Conservation (phyloP, 2,329 filamentous ascomycete species). For the Gremmenia infestans region DNA sequence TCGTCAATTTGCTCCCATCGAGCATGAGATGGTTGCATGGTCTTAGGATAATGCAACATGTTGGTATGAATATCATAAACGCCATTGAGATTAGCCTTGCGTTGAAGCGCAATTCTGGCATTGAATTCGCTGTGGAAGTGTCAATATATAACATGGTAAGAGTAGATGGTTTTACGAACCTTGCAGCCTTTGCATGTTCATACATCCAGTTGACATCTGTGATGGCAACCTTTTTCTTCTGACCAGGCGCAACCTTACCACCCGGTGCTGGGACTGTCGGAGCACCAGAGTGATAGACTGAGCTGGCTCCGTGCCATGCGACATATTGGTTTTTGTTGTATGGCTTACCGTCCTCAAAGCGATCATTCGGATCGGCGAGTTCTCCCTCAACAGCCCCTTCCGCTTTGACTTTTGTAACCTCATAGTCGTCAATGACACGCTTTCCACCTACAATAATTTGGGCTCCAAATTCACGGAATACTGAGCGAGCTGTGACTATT, state of each 20-base stretch:
- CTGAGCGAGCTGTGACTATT: conserved; percentile 91
- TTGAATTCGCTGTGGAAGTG: conserved; percentile 69
- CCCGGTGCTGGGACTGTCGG: conserved; percentile 71
- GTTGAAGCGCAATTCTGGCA: conserved; percentile 61
- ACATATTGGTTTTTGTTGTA: conserved; percentile 99
- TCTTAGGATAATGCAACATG: conserved; percentile 77
- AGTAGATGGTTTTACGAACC: conserved; percentile 47
- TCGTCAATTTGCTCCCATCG: conserved; percentile 69
- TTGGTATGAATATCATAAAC: conserved; percentile 96
- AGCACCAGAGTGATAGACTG: conserved; percentile 82
- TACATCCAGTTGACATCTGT: conserved; percentile 96
- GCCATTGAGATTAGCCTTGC: conserved; percentile 62
- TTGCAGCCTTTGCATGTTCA: conserved; percentile 87
- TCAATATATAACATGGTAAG: conserved; percentile 5
- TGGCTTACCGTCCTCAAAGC: conserved; percentile 69
- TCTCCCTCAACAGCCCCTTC: conserved; percentile 83
- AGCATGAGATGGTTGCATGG: conserved; percentile 84
- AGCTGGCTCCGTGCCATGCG: conserved; percentile 94
- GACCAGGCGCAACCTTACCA: conserved; percentile 69
- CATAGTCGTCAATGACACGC: conserved; percentile 84
- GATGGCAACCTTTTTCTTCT: conserved; percentile 80
- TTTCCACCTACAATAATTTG: conserved; percentile 89
- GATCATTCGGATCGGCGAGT: conserved; percentile 84
- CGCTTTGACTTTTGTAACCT: conserved; percentile 67
- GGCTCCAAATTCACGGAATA: conserved; percentile 94